These are phyloP conservation scores for Samsoniella hepiali DNA, from an alignment of 2,329 filamentous ascomycete genomes.

Conservation along the genomic window DNA sequence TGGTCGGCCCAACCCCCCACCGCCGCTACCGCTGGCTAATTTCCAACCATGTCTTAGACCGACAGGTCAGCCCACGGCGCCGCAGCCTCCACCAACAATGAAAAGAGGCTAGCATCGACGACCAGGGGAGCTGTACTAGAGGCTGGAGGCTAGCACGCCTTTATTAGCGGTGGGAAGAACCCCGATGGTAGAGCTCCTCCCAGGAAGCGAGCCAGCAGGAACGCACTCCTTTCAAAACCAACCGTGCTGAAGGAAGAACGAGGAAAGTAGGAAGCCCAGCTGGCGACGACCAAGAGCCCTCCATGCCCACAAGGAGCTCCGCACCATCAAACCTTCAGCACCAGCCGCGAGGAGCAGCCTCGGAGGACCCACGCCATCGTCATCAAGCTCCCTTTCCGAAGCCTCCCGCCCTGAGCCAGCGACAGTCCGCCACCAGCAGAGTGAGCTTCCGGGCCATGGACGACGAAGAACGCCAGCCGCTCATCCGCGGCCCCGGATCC, in stretches of 20 bases:
- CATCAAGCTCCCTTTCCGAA: neutral
- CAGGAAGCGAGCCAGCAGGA: neutral
- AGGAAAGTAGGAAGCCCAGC: neutral
- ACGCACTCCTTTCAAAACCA: neutral
- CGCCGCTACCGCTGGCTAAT: slow-evolving; percentile 4
- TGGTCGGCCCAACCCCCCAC: neutral
- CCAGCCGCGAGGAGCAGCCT: neutral
- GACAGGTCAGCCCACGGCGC: neutral
- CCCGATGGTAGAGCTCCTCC: neutral
- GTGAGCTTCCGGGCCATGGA: slow-evolving; percentile 13
- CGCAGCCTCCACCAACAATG: slow-evolving; percentile 1
- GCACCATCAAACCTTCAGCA: neutral
- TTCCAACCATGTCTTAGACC: slow-evolving; percentile 14
- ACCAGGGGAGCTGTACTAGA: neutral
- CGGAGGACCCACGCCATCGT: neutral
- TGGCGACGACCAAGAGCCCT: neutral
- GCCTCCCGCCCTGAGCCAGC: neutral
- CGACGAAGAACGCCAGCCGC: slow-evolving; percentile 15
- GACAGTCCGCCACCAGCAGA: neutral
- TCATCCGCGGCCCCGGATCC: slow-evolving; percentile 10
- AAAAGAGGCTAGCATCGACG: slow-evolving; percentile 6
- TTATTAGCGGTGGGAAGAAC: neutral
- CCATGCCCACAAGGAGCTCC: slow-evolving; percentile 1
- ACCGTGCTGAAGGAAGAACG: neutral
- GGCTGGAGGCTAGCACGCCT: neutral